Conservation (phyloP, 2,329 filamentous ascomycete genomes). For the Epichloe amarillans region DNA sequence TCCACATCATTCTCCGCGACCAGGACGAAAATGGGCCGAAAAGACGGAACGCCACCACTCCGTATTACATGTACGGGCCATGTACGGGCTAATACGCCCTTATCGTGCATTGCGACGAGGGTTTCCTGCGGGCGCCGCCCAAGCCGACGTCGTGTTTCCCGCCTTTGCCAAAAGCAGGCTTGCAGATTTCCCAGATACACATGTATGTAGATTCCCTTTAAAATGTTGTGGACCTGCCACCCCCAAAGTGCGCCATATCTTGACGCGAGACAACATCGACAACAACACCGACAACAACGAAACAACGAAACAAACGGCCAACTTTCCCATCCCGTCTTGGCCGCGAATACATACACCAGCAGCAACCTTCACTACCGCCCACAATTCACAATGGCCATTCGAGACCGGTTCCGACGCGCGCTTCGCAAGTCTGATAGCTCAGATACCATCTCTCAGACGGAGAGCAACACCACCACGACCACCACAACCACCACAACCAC, state of each 20-base stretch:
- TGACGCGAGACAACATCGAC: no score
- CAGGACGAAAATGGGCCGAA: constrained; percentile 7
- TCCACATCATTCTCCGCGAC: constrained; percentile 4
- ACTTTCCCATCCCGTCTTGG: background rate
- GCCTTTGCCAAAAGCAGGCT: background rate
- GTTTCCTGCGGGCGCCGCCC: constrained; percentile 1
- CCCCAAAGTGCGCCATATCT: constrained; percentile 1
- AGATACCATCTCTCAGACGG: constrained; percentile 19
- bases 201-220: background rate
- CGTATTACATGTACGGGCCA: no score
- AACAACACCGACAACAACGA: background rate
- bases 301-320: background rate
- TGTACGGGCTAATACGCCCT: no score
- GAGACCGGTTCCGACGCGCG: constrained; percentile 28
- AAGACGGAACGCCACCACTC: constrained; percentile 1
- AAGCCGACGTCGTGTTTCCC: background rate
- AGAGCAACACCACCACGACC: constrained; percentile 17
- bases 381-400: constrained; percentile 28
- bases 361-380: background rate
- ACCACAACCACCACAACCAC: constrained; percentile 10
- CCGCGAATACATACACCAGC: background rate
- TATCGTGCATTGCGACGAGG: background rate
- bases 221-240: constrained; percentile 2
- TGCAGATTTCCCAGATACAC: background rate
- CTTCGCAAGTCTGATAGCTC: constrained; percentile 23